phyloP scores from a whole-genome alignment of 192 early-diverging fungal genomes.

The Diversispora epigaea region DNA sequence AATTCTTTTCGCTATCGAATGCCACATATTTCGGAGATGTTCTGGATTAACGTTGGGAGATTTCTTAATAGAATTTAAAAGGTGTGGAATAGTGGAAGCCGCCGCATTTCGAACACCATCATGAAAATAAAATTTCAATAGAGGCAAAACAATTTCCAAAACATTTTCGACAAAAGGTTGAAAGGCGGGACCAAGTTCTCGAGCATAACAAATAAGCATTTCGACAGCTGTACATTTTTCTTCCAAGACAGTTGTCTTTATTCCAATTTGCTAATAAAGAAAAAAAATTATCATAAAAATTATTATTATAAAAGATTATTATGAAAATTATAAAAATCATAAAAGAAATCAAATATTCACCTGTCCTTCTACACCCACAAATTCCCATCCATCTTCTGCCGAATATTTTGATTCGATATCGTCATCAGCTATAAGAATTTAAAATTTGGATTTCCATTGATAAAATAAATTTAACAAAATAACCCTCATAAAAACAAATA shows the following conservation, averaged over 20 bases:
- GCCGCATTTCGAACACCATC: conserved; percentile 93
- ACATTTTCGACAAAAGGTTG: conserved; percentile 78
- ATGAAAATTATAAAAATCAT: too few species aligned
- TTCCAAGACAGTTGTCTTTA: conserved; percentile 93
- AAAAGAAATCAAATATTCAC: not conserved
- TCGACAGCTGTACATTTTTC: conserved; percentile 98
- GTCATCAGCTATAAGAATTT: conserved; percentile 55
- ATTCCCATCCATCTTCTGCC: conserved; percentile 98
- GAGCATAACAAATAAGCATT: conserved; percentile 94
- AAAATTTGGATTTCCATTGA: not conserved
- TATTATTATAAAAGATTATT: not conserved
- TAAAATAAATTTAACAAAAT: not conserved
- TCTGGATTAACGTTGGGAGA: conserved; percentile 45
- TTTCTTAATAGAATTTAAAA: conserved; percentile 66
- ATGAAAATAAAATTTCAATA: conserved; percentile 97
- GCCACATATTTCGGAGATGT: conserved; percentile 70
- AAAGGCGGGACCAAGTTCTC: conserved; percentile 89
- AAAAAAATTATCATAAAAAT: not conserved
- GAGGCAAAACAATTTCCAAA: conserved; percentile 82
- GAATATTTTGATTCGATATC: conserved; percentile 82
- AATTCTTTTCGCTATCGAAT: conserved; percentile 70
- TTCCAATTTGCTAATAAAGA: conserved; percentile 70
- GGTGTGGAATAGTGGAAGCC: conserved; percentile 73
- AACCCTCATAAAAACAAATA: too few species aligned
- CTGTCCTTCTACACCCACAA: conserved; percentile 86